Conservation (phyloP, 768 basidiomycete genomes). For the Crepidotus variabilis region DNA sequence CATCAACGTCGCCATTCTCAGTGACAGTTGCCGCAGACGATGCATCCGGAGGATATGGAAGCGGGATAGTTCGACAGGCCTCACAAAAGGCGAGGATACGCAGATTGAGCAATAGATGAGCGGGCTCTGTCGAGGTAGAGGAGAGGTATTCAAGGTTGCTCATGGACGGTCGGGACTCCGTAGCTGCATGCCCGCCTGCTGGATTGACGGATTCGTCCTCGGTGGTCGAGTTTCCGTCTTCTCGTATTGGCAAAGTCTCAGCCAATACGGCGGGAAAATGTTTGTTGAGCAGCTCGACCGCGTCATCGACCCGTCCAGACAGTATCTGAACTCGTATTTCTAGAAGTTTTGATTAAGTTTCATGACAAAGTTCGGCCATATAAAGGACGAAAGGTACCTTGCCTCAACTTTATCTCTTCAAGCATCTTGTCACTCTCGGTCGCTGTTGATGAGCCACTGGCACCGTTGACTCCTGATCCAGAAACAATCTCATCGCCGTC, state of each 20-base stretch:
- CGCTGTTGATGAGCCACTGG: not conserved
- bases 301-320: conserved; percentile 71
- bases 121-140: conserved; percentile 66
- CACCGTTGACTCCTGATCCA: conserved; percentile 3
- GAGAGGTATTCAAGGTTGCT: conserved; percentile 44
- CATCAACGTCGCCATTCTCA: conserved; percentile 1
- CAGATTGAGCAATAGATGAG: conserved; percentile 78
- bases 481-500: conserved; percentile 64
- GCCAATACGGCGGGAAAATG: conserved; percentile 75
- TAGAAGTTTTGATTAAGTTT: conserved; percentile 24
- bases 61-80: conserved; percentile 69
- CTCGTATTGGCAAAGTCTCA: conserved; percentile 8
- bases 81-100: conserved; percentile 88
- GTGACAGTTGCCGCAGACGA: not conserved
- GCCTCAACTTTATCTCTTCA: conserved; percentile 45
- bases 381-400: conserved; percentile 37
- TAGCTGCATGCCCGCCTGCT: not conserved
- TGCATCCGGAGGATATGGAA: conserved; percentile 35
- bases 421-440: conserved; percentile 29
- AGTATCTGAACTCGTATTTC: conserved; percentile 71
- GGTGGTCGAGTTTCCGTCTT: not conserved
- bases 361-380: not conserved
- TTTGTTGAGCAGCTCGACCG: conserved; percentile 58
- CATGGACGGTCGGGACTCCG: conserved; percentile 19
- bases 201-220: not conserved